phyloP scores from a whole-genome alignment of 164 flowering plant species.

The Platanus orientalis region DNA sequence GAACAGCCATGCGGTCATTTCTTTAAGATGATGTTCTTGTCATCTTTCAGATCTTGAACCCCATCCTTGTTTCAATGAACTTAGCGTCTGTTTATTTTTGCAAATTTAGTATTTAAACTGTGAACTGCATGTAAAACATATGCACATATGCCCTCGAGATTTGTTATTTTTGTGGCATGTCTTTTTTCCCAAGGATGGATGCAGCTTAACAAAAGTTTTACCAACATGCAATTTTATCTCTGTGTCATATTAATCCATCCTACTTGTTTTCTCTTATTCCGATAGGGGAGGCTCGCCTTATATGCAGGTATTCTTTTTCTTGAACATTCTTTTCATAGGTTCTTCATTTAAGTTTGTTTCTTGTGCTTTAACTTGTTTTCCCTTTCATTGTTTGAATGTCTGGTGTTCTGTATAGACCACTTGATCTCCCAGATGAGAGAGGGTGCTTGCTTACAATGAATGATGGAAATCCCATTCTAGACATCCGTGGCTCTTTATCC shows the following conservation, averaged over 20 bases:
- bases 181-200: neutral
- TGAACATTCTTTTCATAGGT: neutral
- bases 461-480: constrained; percentile 29
- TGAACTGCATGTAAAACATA: neutral
- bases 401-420: constrained; percentile 39
- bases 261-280: constrained; percentile 12
- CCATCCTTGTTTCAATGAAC: neutral
- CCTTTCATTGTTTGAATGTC: neutral
- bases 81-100: too few relatives aligned
- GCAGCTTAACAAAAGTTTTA: neutral
- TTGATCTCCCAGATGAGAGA: constrained; percentile 32
- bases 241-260: neutral
- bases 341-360: neutral
- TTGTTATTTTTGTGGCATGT: neutral
- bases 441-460: constrained; percentile 41
- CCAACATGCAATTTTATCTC: neutral
- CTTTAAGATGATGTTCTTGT: neutral
- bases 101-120: neutral
- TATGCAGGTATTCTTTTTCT: constrained; percentile 56
- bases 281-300: constrained; percentile 61
- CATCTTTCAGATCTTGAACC: neutral
- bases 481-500: constrained; percentile 43
- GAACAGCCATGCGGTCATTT: neutral
- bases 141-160: neutral
- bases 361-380: neutral